A percentile compares a stretch with the other conserved stretches of the same genome.
Evolutionary conservation across 129 eudicot species (phyloP).

Genomic region (Artemisia tridentata): DNA sequence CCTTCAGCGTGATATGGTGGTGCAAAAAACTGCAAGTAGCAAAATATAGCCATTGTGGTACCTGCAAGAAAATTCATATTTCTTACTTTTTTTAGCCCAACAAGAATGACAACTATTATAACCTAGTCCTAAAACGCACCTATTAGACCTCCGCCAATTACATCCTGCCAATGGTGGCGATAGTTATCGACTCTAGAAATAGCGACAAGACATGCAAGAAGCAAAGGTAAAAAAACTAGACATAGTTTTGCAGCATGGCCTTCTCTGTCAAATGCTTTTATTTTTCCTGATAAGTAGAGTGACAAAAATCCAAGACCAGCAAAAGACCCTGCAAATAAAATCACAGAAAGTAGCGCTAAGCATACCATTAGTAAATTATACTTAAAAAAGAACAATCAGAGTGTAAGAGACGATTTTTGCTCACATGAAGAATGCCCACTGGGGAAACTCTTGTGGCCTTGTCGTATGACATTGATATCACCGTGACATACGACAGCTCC

Average conservation of each 20-base stretch:
- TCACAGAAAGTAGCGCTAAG: not conserved
- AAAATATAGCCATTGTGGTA: slow-evolving; percentile 52
- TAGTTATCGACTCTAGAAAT: slow-evolving; percentile 39
- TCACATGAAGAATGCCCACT: slow-evolving; percentile 61
- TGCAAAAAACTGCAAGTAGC: slow-evolving; percentile 83
- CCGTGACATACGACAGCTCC: slow-evolving; percentile 52
- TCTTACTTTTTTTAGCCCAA: not conserved
- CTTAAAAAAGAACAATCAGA: not conserved
- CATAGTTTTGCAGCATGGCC: slow-evolving; percentile 43
- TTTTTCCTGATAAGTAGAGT: slow-evolving; percentile 46
- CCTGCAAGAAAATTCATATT: slow-evolving; percentile 41
- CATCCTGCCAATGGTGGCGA: slow-evolving; percentile 42
- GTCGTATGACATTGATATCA: slow-evolving; percentile 31
- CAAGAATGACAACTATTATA: not conserved
- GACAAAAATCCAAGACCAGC: slow-evolving; percentile 53
- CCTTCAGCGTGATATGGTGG: slow-evolving; percentile 75
- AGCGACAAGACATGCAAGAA: slow-evolving; percentile 31
- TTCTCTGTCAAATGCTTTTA: slow-evolving; percentile 30
- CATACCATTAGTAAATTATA: not conserved
- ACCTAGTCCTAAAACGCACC: slow-evolving; percentile 31
- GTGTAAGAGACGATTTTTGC: slow-evolving; percentile 4
- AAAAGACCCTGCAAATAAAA: slow-evolving; percentile 43
- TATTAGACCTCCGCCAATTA: slow-evolving; percentile 38
- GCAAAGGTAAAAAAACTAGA: slow-evolving; percentile 29
- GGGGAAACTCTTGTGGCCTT: slow-evolving; percentile 57